Conservation (phyloP, 73 alveolate species). For the Loxodes magnus region DNA sequence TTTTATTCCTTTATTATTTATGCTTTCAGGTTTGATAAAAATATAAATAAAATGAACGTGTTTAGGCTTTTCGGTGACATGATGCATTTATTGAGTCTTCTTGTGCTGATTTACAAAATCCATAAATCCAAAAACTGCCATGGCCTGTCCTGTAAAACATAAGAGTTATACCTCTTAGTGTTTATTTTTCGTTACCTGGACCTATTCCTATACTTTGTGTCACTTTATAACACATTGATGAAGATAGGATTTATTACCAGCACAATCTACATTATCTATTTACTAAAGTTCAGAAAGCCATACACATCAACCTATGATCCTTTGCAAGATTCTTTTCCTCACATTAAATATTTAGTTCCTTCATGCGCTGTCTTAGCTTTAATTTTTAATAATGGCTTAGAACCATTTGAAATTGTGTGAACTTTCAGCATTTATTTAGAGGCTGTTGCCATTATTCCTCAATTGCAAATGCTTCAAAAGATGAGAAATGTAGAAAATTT, state of each 20-base stretch:
- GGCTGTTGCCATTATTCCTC: conserved; percentile 87
- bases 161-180: conserved; percentile 75
- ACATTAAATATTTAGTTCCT: conserved; percentile 55
- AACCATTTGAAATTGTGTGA: conserved; percentile 72
- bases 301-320: conserved; percentile 68
- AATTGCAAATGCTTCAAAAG: conserved; percentile 70
- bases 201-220: conserved; percentile 72
- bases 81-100: conserved; percentile 67
- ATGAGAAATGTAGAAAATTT: conserved; percentile 67
- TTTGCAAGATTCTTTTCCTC: conserved; percentile 67
- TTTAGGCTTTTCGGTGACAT: conserved; percentile 70
- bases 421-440: conserved; percentile 81
- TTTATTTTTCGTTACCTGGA: conserved; percentile 69
- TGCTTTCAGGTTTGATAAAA: no score
- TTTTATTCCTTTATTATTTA: no score
- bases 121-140: conserved; percentile 59
- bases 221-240: conserved; percentile 82
- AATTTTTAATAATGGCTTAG: conserved; percentile 47
- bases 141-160: conserved; percentile 77
- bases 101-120: conserved; percentile 63
- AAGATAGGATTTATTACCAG: conserved; percentile 55
- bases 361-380: conserved; percentile 69
- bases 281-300: conserved; percentile 65
- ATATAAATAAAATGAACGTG: no score
- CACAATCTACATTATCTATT: conserved; percentile 57